Base-by-base conservation (phyloP, 768 basidiomycete species). In the Rubroboletus pulcherrimus region DNA sequence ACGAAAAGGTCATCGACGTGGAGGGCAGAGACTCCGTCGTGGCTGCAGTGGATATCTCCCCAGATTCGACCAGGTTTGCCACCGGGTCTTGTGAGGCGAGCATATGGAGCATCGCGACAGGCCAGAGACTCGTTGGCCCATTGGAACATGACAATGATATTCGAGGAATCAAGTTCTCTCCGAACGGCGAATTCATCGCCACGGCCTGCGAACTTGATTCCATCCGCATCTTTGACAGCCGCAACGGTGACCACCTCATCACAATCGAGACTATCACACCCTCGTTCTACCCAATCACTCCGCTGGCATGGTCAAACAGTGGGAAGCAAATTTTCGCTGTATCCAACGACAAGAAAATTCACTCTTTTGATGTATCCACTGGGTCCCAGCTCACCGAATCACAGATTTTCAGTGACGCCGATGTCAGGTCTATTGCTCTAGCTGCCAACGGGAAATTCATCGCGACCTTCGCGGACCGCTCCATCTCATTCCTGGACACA, bases 91-190 rank as follows among this genome's bases (percentile, higher is more conserved):
- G 4, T 3, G 26, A 33, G 7, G 44, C 37, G 14, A 38, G 10
- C 39, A 4, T 59, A 7, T 57, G 49, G 55, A 12, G 12, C 15
- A 43, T 59, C 15, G 0, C 10, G n/a, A 46, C 55, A 2, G 50
- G 46, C 1, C 21, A 48, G 26, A 14, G 56, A n/a, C 14, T 52
- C 0, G n/a, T 52, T 11, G 55, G 46, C 6, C 58, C 58, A 1
- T 29, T 58, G 38, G 21, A 31, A 35, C 43, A 56, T 4, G 41
- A 45, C 37, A 29, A 44, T 4, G 17, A 31, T 2, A 47, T 56
- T 7, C 30, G 19, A 1, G 55, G 54, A 3, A 9, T 57, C 34
- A 46, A 11, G 8, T 51, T 58, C 30, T 56, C 49, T n/a, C 54
- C 54, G 2, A 9, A 35, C 15, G 54, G 39, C 19, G 6, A 41